Conservation (phyloP, 169 alveolate genomes). For the Cystoisospora suis region DNA sequence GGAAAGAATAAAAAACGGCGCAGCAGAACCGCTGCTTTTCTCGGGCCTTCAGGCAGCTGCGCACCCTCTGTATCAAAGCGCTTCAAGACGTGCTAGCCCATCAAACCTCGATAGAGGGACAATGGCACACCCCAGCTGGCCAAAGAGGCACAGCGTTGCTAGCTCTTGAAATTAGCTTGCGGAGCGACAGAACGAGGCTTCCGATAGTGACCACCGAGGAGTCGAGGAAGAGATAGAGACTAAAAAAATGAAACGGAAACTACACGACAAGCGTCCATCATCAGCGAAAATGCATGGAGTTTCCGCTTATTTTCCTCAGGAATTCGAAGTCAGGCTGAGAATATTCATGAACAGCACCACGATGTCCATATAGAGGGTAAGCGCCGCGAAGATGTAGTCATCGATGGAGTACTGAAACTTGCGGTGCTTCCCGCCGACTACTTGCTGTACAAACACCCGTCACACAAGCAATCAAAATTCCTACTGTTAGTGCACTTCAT, state of each 20-base stretch:
- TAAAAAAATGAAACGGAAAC: neutral
- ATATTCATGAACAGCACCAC: slow-evolving; percentile 83
- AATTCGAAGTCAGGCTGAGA: slow-evolving; percentile 67
- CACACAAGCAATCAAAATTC: neutral
- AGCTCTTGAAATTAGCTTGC: too few species aligned
- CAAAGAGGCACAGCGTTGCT: too few species aligned
- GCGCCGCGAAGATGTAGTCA: slow-evolving; percentile 92
- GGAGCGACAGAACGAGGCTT: too few species aligned
- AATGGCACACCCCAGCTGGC: too few species aligned
- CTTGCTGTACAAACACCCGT: slow-evolving; percentile 76
- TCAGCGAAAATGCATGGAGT: neutral
- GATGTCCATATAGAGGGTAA: slow-evolving; percentile 89
- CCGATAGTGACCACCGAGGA: too few species aligned
- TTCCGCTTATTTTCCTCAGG: neutral
- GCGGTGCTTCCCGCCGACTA: slow-evolving; percentile 89
- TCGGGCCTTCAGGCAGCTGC: too few species aligned
- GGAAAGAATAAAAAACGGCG: too few species aligned
- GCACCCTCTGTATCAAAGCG: too few species aligned
- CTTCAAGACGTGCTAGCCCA: too few species aligned
- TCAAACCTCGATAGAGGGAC: too few species aligned
- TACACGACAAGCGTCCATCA: neutral
- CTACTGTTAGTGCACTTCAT: too few species aligned
- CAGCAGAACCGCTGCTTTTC: too few species aligned
- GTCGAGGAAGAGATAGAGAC: neutral
- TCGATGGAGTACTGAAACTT: slow-evolving; percentile 88